phyloP scores from a whole-genome alignment of 1,284 basidiomycete genomes.

The Coniophora puteana region DNA sequence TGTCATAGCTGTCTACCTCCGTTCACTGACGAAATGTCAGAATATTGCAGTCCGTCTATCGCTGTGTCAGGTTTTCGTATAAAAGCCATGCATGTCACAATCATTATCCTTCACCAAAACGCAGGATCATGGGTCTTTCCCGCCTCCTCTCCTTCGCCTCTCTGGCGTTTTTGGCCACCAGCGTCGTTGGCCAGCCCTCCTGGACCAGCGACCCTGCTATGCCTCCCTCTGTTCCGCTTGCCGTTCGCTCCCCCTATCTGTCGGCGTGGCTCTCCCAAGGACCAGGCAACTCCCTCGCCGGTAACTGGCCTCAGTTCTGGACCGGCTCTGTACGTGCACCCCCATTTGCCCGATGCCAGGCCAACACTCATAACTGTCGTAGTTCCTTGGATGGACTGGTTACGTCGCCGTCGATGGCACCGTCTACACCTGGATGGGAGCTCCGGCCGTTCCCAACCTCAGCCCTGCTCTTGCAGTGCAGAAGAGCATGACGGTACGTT shows the following conservation, averaged over 20 bases:
- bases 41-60: too few species aligned
- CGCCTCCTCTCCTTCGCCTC: too few species aligned
- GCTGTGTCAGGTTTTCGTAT: too few species aligned
- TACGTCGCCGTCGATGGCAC: constrained; percentile 54
- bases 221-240: constrained; percentile 23
- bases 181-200: constrained; percentile 12
- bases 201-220: constrained; percentile 21
- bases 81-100: too few species aligned
- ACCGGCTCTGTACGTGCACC: constrained; percentile 42
- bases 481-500: too few species aligned
- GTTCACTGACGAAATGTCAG: too few species aligned
- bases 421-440: constrained; percentile 53
- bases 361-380: too few species aligned
- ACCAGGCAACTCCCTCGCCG: constrained; percentile 47
- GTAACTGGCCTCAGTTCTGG: constrained; percentile 60
- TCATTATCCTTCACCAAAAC: too few species aligned
- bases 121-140: too few species aligned
- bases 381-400: constrained; percentile 62
- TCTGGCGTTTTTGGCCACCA: too few species aligned
- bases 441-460: constrained; percentile 37
- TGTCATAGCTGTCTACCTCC: too few species aligned
- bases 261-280: constrained; percentile 56
- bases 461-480: constrained; percentile 38
- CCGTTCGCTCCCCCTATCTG: constrained; percentile 54
- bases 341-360: not conserved